These are phyloP conservation scores for Rhododendron kiyosumense DNA, from an alignment of 148 eudicot genomes.

Conservation along the genomic window DNA sequence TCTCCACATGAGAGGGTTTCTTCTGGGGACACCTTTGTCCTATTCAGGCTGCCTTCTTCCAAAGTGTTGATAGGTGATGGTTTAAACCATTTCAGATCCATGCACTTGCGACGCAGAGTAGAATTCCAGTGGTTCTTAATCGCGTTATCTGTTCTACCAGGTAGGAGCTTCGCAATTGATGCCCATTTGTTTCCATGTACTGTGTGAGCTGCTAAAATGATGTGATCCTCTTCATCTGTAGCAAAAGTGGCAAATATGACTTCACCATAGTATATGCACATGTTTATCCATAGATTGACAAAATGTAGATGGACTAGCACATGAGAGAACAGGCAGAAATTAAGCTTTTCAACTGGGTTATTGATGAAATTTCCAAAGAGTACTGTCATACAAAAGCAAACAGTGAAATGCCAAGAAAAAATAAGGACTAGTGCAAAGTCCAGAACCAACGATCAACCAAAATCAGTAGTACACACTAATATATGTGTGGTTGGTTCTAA, in stretches of 20 bases:
- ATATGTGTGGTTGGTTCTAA: not conserved
- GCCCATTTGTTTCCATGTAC: slow-evolving; percentile 92
- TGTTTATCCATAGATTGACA: not conserved
- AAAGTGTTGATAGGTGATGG: not conserved
- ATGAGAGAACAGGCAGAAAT: not conserved
- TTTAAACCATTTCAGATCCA: slow-evolving; percentile 17
- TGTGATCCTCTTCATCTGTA: slow-evolving; percentile 77
- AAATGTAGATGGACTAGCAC: slow-evolving; percentile 1
- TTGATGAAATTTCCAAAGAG: not conserved
- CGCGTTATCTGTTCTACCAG: slow-evolving; percentile 88
- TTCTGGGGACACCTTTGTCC: slow-evolving; percentile 52
- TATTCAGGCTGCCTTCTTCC: slow-evolving; percentile 36
- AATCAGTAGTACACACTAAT: too few relatives aligned
- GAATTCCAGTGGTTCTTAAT: slow-evolving; percentile 94
- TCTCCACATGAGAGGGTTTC: slow-evolving; percentile 58
- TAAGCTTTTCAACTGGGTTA: not conserved
- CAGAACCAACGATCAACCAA: not conserved
- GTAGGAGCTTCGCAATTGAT: slow-evolving; percentile 65
- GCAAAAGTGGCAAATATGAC: not conserved
- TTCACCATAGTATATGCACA: not conserved
- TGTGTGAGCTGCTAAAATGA: slow-evolving; percentile 58
- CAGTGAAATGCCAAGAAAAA: not conserved
- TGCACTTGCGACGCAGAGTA: slow-evolving; percentile 50
- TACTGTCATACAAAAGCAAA: not conserved
- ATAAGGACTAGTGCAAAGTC: not conserved